Evolutionary conservation across 106 monocot species (phyloP).

Genomic region (Ottelia alismoides): DNA sequence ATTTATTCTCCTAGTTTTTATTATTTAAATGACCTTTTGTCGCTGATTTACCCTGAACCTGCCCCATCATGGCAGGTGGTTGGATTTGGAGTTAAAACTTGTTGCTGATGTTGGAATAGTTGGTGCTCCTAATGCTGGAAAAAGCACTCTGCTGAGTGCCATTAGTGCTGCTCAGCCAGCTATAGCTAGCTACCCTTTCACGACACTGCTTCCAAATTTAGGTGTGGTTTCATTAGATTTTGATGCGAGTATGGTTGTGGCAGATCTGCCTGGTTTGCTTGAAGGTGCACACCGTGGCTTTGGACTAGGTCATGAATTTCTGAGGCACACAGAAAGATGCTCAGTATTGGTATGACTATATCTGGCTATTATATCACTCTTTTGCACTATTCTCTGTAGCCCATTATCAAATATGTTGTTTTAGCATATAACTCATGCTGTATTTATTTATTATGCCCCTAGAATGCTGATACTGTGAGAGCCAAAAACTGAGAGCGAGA

Average conservation of each 20-base stretch:
- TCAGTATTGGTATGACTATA: slow-evolving; percentile 91
- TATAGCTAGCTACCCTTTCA: slow-evolving; percentile 97
- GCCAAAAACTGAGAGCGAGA: too few species aligned
- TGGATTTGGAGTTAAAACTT: slow-evolving; percentile 91
- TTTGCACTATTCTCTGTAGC: too few species aligned
- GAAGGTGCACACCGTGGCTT: slow-evolving; percentile 96
- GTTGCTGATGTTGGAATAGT: slow-evolving; percentile 99
- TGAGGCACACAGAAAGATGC: slow-evolving; percentile 94
- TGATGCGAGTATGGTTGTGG: slow-evolving; percentile 92
- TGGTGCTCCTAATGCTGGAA: slow-evolving; percentile 97
- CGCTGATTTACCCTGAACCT: too few species aligned
- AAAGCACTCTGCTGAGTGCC: slow-evolving; percentile 87
- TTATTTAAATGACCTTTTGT: too few species aligned
- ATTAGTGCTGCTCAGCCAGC: slow-evolving; percentile 90
- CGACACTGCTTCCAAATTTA: slow-evolving; percentile 90
- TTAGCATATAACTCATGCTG: too few species aligned
- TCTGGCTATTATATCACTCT: too few species aligned
- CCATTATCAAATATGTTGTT: too few species aligned
- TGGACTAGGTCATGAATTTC: slow-evolving; percentile 96
- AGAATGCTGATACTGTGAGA: too few species aligned
- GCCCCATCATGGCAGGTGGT: too few species aligned
- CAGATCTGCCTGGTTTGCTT: slow-evolving; percentile 96
- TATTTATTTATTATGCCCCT: too few species aligned
- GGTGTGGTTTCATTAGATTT: slow-evolving; percentile 88
- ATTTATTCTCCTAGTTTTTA: too few species aligned